phyloP scores from a whole-genome alignment of 352 stramenopile species.

The Globisporangium cystogenes region DNA sequence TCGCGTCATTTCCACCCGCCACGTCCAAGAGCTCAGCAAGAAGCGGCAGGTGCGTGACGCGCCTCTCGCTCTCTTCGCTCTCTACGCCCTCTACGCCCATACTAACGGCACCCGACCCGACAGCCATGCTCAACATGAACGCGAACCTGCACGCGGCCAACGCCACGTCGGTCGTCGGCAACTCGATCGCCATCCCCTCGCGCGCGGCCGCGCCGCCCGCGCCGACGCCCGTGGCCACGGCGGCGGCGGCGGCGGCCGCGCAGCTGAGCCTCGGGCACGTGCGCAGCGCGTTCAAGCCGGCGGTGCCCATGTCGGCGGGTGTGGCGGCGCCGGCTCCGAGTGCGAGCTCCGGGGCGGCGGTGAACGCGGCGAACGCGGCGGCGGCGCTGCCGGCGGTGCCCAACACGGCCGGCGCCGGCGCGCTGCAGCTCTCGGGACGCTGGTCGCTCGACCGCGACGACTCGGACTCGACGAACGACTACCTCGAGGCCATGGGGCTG shows the following conservation, averaged over 20 bases:
- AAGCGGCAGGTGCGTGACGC: neutral
- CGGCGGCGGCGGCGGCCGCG: constrained; percentile 23
- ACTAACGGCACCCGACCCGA: too few relatives aligned
- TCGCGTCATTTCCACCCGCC: neutral
- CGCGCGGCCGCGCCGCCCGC: constrained; percentile 17
- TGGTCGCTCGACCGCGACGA: constrained; percentile 84
- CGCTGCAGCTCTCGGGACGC: constrained; percentile 75
- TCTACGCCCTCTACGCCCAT: too few relatives aligned
- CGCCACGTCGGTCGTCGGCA: constrained; percentile 73
- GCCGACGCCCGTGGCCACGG: constrained; percentile 22
- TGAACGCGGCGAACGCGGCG: too few relatives aligned
- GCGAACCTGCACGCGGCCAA: constrained; percentile 77
- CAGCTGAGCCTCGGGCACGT: constrained; percentile 63
- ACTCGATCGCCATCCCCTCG: constrained; percentile 65
- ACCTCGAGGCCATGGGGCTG: constrained; percentile 78
- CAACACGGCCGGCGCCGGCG: constrained; percentile 69
- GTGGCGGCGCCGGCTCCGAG: constrained; percentile 14
- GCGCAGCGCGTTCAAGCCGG: constrained; percentile 65
- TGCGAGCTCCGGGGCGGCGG: constrained; percentile 4
- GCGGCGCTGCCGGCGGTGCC: constrained; percentile 29
- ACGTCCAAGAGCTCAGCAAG: too few relatives aligned
- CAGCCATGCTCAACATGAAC: constrained; percentile 28
- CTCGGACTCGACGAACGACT: constrained; percentile 89
- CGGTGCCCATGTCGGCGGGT: constrained; percentile 27
- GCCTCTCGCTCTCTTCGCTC: neutral